These are phyloP conservation scores for Coniochaeta hoffmannii DNA, from an alignment of 2,329 filamentous ascomycete genomes.

Conservation along the genomic window DNA sequence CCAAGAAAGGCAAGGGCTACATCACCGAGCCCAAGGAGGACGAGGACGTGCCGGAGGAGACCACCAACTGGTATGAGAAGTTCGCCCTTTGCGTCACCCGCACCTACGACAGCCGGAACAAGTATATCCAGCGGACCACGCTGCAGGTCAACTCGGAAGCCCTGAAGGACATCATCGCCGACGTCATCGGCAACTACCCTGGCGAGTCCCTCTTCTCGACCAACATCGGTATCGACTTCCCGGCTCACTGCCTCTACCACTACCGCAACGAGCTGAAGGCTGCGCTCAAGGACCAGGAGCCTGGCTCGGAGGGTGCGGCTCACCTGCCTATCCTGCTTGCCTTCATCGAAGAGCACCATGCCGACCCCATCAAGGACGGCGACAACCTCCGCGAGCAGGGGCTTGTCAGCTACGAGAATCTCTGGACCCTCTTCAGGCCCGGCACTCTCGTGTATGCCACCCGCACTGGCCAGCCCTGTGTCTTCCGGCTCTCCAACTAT, in stretches of 20 bases:
- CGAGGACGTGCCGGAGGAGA: constrained; percentile 17
- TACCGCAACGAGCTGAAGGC: constrained; percentile 17
- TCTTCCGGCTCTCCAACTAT: constrained; percentile 19
- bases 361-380: constrained; percentile 16
- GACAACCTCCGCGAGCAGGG: constrained; percentile 16
- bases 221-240: constrained; percentile 15
- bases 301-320: constrained; percentile 15
- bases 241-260: constrained; percentile 18
- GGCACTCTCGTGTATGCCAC: constrained; percentile 17
- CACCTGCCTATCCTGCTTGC: constrained; percentile 17
- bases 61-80: constrained; percentile 21
- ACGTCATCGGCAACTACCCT: constrained; percentile 17
- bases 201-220: constrained; percentile 17
- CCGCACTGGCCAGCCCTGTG: constrained; percentile 18
- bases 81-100: constrained; percentile 20
- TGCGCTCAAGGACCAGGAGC: constrained; percentile 10
- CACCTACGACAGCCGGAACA: constrained; percentile 13
- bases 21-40: constrained; percentile 22
- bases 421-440: constrained; percentile 23
- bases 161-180: constrained; percentile 14
- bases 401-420: constrained; percentile 16
- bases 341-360: constrained; percentile 22
- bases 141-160: constrained; percentile 16
- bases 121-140: constrained; percentile 8
- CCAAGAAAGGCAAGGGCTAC: constrained; percentile 18